Percentiles rank a stretch among this genome's conserved stretches.
Conservation (phyloP, 2,329 filamentous ascomycete species). For the Blumeria graminis region DNA sequence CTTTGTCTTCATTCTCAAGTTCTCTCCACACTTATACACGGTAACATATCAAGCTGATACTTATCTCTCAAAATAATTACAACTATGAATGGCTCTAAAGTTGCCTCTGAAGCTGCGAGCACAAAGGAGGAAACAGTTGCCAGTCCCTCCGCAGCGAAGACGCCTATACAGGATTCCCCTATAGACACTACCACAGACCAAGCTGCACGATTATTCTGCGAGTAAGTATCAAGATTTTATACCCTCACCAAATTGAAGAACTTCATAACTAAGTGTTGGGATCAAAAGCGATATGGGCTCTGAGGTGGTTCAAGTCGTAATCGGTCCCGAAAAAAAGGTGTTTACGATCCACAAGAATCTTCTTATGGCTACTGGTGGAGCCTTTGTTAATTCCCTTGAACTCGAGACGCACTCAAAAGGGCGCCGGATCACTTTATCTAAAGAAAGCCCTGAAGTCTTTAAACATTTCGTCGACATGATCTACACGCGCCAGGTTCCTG, state of each 20-base stretch:
- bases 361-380: not conserved
- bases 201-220: constrained; percentile 1
- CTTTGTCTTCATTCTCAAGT: too few relatives aligned
- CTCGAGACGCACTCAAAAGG: not conserved
- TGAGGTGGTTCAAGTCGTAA: constrained; percentile 4
- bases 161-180: too few relatives aligned
- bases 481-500: constrained; percentile 6
- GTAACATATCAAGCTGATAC: too few relatives aligned
- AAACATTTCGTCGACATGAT: constrained; percentile 8
- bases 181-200: not conserved
- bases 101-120: too few relatives aligned
- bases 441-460: constrained; percentile 5
- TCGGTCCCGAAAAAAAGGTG: constrained; percentile 1
- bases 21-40: too few relatives aligned
- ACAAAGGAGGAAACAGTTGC: too few relatives aligned
- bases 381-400: not conserved
- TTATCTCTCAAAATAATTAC: too few relatives aligned
- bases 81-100: too few relatives aligned
- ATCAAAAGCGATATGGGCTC: constrained; percentile 5
- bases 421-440: not conserved
- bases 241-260: not conserved
- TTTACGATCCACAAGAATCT: constrained; percentile 7
- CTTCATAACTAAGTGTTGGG: not conserved
- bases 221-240: constrained; percentile 1
- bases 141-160: too few relatives aligned